Evolutionary conservation across 2,329 filamentous ascomycete species (phyloP).

Genomic region (Calcarisporium arbuscula): DNA sequence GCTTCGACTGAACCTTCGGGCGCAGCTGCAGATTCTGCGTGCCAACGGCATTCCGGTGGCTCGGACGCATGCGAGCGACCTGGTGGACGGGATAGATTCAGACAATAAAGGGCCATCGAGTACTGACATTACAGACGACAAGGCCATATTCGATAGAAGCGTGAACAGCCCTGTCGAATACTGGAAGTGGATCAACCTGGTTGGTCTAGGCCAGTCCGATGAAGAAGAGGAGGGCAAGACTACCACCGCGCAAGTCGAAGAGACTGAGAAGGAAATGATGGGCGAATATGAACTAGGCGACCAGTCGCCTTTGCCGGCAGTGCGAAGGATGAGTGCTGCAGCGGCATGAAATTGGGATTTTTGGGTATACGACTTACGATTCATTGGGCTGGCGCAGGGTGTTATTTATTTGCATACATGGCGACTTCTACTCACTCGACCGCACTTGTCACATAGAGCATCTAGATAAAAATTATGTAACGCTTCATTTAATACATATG

Average conservation of each 20-base stretch:
- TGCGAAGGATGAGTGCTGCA: slow-evolving; percentile 3
- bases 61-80: slow-evolving; percentile 41
- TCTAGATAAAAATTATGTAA: too few species aligned
- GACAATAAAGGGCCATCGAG: too few species aligned
- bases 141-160: slow-evolving; percentile 42
- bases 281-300: slow-evolving; percentile 28
- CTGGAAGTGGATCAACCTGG: slow-evolving; percentile 48
- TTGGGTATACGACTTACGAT: slow-evolving; percentile 1
- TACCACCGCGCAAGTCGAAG: slow-evolving; percentile 24
- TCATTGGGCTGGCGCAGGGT: too few species aligned
- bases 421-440: too few species aligned
- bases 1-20: slow-evolving; percentile 52
- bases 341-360: slow-evolving; percentile 5
- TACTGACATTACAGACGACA: slow-evolving; percentile 32
- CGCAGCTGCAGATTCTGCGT: slow-evolving; percentile 50
- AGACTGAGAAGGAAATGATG: slow-evolving; percentile 28
- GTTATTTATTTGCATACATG: too few species aligned
- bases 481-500: too few species aligned
- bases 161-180: slow-evolving; percentile 32
- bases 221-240: slow-evolving; percentile 23
- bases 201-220: slow-evolving; percentile 37
- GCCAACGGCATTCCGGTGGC: slow-evolving; percentile 42
- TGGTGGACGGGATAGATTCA: slow-evolving; percentile 37
- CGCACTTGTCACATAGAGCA: too few species aligned
- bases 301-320: slow-evolving; percentile 9